phyloP scores from a whole-genome alignment of 345 rosid species.

The Arabis hirsuta region DNA sequence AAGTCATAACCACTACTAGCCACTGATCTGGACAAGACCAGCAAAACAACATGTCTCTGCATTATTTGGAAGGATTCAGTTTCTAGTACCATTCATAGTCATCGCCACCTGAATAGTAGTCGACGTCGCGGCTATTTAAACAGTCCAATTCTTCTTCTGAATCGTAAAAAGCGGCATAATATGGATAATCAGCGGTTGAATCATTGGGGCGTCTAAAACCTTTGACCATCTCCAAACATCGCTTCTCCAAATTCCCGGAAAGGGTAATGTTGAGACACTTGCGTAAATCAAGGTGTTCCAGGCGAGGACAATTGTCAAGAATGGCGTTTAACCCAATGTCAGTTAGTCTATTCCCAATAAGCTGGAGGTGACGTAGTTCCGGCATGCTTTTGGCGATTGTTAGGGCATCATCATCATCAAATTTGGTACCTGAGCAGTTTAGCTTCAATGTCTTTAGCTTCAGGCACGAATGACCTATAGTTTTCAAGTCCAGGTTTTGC shows the following conservation, averaged over 20 bases:
- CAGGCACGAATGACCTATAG: constrained; percentile 27
- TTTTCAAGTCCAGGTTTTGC: background rate
- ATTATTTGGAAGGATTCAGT: background rate
- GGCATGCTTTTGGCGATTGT: constrained; percentile 66
- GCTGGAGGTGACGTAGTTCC: constrained; percentile 52
- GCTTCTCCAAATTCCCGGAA: constrained; percentile 47
- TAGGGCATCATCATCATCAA: constrained; percentile 47
- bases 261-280: constrained; percentile 54
- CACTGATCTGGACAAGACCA: background rate
- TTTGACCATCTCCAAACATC: constrained; percentile 50
- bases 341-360: constrained; percentile 59
- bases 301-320: constrained; percentile 57
- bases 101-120: too few relatives aligned
- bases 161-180: background rate
- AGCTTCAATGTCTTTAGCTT: constrained; percentile 24
- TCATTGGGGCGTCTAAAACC: constrained; percentile 50
- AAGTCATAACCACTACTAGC: background rate
- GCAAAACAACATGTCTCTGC: constrained; percentile 4
- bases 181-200: constrained; percentile 52
- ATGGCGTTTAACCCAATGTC: constrained; percentile 60
- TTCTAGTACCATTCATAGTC: background rate
- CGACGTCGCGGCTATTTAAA: too few relatives aligned
- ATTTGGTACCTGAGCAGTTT: constrained; percentile 29
- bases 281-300: constrained; percentile 69
- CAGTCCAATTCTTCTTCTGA: background rate